Conservation (phyloP, 768 basidiomycete genomes). For the Lanmaoa pseudosensibilis region DNA sequence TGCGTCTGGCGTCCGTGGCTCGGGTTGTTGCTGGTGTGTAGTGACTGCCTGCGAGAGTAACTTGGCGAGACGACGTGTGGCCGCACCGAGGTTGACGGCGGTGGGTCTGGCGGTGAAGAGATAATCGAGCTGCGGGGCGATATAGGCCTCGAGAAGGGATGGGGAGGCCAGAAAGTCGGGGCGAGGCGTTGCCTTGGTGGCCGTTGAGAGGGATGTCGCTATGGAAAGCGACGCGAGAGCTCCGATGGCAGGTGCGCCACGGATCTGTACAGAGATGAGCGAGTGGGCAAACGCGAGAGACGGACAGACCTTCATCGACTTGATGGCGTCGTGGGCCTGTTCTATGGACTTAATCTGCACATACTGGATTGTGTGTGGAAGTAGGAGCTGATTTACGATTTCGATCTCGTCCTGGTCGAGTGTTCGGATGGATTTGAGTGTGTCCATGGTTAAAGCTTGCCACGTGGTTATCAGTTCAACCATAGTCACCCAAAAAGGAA, state of each 20-base stretch:
- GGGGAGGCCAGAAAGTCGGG: constrained; percentile 60
- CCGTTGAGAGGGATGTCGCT: constrained; percentile 59
- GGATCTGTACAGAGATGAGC: constrained; percentile 47
- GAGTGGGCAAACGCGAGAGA: background rate
- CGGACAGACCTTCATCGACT: constrained; percentile 80
- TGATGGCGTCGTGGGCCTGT: constrained; percentile 91
- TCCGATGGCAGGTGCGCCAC: constrained; percentile 94
- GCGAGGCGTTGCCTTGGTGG: constrained; percentile 44
- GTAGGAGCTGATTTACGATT: constrained; percentile 87
- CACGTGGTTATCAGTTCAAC: background rate
- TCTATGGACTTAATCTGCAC: constrained; percentile 68
- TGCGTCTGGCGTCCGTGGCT: constrained; percentile 22
- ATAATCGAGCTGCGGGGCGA: constrained; percentile 62
- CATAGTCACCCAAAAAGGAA: constrained; percentile 21
- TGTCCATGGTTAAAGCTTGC: constrained; percentile 13
- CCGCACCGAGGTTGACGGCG: constrained; percentile 91
- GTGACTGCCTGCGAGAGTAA: constrained; percentile 36
- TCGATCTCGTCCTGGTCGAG: constrained; percentile 56
- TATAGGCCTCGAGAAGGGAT: constrained; percentile 49
- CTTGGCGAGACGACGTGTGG: constrained; percentile 67
- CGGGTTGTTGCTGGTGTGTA: constrained; percentile 18
- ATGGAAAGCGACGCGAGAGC: constrained; percentile 85
- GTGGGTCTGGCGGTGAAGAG: constrained; percentile 91
- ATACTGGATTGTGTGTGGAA: constrained; percentile 75
- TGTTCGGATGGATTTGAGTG: constrained; percentile 42